Conservation (phyloP, 345 rosid genomes). For the Rubroshorea leprosula region DNA sequence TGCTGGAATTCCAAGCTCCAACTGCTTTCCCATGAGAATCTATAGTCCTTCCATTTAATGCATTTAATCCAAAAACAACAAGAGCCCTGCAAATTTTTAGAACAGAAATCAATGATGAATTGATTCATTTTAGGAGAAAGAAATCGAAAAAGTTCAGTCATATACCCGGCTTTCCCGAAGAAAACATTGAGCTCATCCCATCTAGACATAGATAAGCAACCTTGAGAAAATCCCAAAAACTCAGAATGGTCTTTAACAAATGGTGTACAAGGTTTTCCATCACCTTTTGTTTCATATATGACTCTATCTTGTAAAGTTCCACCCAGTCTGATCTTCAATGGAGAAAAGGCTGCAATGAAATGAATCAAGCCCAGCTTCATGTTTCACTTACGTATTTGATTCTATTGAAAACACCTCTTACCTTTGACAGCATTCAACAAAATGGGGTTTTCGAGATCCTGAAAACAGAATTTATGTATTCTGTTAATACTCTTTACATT, state of each 20-base stretch:
- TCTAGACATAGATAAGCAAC: constrained; percentile 58
- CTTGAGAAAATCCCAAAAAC: constrained; percentile 52
- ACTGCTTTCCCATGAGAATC: constrained; percentile 32
- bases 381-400: not conserved
- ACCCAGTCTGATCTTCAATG: constrained; percentile 63
- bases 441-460: constrained; percentile 51
- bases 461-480: constrained; percentile 8
- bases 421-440: constrained; percentile 55
- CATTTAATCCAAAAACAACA: constrained; percentile 59
- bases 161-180: constrained; percentile 55
- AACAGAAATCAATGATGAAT: not conserved
- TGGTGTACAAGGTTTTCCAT: constrained; percentile 31
- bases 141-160: too few relatives aligned
- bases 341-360: constrained; percentile 53
- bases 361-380: not conserved
- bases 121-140: not conserved
- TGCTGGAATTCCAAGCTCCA: constrained; percentile 55
- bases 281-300: constrained; percentile 37
- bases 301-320: constrained; percentile 66
- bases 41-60: constrained; percentile 39
- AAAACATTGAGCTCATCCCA: constrained; percentile 63
- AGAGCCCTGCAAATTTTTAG: constrained; percentile 32
- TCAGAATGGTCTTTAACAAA: constrained; percentile 33
- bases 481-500: too few relatives aligned
- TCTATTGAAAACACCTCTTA: not conserved